A percentile compares a stretch with the other conserved stretches of the same genome.
Conservation (phyloP, 2,329 filamentous ascomycete species). For the Stemphylium beticola region DNA sequence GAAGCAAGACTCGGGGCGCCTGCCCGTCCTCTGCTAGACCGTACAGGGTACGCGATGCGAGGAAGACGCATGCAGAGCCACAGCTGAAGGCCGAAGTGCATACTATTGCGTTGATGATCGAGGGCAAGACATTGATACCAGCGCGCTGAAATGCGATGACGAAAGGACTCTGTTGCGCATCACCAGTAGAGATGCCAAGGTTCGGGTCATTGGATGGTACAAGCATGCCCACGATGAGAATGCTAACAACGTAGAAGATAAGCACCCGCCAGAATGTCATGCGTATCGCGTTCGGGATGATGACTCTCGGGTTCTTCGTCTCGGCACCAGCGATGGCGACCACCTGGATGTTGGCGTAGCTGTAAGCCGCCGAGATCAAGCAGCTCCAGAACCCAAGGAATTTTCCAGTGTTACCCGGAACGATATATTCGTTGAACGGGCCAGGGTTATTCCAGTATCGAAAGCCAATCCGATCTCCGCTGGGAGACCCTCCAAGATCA, state of each 20-base stretch:
- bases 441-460: conserved; percentile 71
- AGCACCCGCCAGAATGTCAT: no score
- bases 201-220: conserved; percentile 39
- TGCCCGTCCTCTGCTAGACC: conserved; percentile 20
- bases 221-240: no score
- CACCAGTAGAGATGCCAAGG: conserved; percentile 54
- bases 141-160: conserved; percentile 72
- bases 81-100: no score
- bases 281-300: conserved; percentile 56
- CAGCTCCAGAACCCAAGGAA: conserved; percentile 63
- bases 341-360: conserved; percentile 36
- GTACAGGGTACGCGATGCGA: conserved; percentile 21
- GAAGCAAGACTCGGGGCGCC: conserved; percentile 21
- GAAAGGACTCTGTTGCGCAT: conserved; percentile 37
- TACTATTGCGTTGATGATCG: conserved; percentile 62
- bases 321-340: conserved; percentile 41
- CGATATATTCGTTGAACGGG: conserved; percentile 45
- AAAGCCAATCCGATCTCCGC: conserved; percentile 59
- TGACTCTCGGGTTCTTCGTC: conserved; percentile 37
- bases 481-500: conserved; percentile 37
- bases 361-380: conserved; percentile 58
- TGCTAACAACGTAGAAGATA: no score
- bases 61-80: background rate
- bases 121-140: conserved; percentile 70
- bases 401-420: no score